These are phyloP conservation scores for Sporopachydermia cereana DNA, from an alignment of 1,139 yeast species.

Conservation along the genomic window DNA sequence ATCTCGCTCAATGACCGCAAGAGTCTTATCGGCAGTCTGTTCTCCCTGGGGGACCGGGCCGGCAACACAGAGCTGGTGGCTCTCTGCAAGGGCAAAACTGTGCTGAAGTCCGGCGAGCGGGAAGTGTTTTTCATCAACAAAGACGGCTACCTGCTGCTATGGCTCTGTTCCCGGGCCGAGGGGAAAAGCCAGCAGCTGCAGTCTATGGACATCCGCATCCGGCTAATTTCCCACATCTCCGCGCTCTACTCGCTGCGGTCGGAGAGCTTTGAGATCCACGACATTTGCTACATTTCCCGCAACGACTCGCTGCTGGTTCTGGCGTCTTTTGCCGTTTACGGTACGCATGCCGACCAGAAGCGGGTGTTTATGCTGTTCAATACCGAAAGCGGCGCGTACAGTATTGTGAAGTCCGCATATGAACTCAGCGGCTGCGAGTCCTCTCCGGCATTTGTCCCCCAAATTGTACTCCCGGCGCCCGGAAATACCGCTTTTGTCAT, in stretches of 20 bases:
- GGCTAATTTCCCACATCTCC: slow-evolving; percentile 1
- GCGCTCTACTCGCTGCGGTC: not conserved
- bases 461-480: slow-evolving; percentile 48
- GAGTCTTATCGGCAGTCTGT: not conserved
- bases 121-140: slow-evolving; percentile 29
- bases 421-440: slow-evolving; percentile 32
- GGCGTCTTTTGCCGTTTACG: slow-evolving; percentile 28
- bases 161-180: slow-evolving; percentile 37
- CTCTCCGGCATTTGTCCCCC: slow-evolving; percentile 31
- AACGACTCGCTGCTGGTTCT: slow-evolving; percentile 40
- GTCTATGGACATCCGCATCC: not conserved
- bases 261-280: slow-evolving; percentile 28
- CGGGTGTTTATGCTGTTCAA: slow-evolving; percentile 40
- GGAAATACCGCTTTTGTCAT: slow-evolving; percentile 53
- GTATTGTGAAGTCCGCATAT: slow-evolving; percentile 48
- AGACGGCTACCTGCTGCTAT: slow-evolving; percentile 33
- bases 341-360: slow-evolving; percentile 24
- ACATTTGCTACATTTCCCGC: slow-evolving; percentile 14
- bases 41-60: not conserved
- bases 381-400: slow-evolving; percentile 34
- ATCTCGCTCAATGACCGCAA: not conserved
- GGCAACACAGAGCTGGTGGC: not conserved
- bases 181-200: slow-evolving; percentile 13
- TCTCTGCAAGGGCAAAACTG: not conserved
- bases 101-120: slow-evolving; percentile 32